Evolutionary conservation across 2,329 filamentous ascomycete species (phyloP).

Genomic region (Mollisiaceae sp.): DNA sequence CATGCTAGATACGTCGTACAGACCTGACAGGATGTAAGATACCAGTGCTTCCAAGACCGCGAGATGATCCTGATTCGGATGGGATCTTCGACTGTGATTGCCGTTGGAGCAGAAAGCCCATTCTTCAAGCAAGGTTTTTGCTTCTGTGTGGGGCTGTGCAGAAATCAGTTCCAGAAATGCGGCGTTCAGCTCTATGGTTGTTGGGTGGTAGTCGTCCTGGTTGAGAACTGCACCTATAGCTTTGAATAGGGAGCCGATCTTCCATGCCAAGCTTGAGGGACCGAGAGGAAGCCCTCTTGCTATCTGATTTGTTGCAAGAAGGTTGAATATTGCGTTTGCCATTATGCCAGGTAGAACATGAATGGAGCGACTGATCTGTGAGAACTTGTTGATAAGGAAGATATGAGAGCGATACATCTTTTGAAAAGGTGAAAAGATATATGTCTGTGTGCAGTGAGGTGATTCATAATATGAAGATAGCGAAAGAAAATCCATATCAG

Average conservation of each 20-base stretch:
- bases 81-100: not conserved
- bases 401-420: too few relatives aligned
- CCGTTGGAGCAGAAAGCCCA: not conserved
- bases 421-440: too few relatives aligned
- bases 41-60: not conserved
- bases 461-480: too few relatives aligned
- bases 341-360: not conserved
- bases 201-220: not conserved
- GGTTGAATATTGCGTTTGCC: not conserved
- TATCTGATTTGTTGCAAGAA: not conserved
- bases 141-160: not conserved
- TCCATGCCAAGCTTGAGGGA: not conserved
- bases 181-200: not conserved
- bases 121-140: not conserved
- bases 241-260: not conserved
- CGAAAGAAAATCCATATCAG: too few relatives aligned
- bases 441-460: too few relatives aligned
- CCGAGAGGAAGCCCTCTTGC: not conserved
- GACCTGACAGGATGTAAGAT: not conserved
- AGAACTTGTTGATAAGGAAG: too few relatives aligned
- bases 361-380: too few relatives aligned
- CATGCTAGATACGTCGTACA: not conserved
- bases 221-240: not conserved
- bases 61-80: not conserved
- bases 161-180: not conserved